Base-by-base conservation (phyloP, 495 filamentous ascomycete genomes). In the Trichoderma parareesei region DNA sequence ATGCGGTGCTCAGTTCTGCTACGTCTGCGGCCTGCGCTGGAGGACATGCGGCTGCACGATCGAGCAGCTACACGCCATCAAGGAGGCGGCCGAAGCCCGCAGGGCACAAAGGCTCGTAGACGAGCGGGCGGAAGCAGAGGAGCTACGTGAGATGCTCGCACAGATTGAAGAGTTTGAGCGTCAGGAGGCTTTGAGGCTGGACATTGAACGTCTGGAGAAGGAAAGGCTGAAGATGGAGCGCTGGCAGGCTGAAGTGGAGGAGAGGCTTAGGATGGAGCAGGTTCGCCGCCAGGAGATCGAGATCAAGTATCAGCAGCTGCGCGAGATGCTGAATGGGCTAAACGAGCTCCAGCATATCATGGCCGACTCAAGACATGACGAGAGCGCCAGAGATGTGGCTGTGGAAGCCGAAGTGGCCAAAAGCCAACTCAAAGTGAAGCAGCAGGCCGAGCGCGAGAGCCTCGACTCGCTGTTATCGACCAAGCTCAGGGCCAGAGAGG, bases 1-100 rank as follows among this genome's bases (percentile, higher is more conserved):
- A 44, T 84, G 80, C 71, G 73, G 77, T 8, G 73, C 72, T 1
- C 69, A 81, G 49, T 85, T 84, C 70, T 84, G 82, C 69, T 84
- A 82, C 64, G 78, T 76, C 18, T 84, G 81, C 66, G 73, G 75
- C 0, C 68, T 67, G 9, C 65, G 62, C 6, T 79, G 76, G 76
- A 66, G 70, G 20, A 78, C 74, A 0, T 79, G 77, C 62, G 43
- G 4, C 1, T 79, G 76, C 55, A 71, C 69, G 10, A 72, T 71
- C 69, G 66, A 69, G 13, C 69, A 76, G 61, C 67, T 79, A 44
- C 57, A 44, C 7, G 38, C 33, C 3, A 35, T 72, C 18, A 75
- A 75, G 38, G 49, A 60, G n/a, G 20, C n/a, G 3, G 73, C 70
- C 7, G 68, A 48, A 14, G 18, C 35, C 6, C 67, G 71, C 13